A percentile compares a stretch with the other conserved stretches of the same genome.
phyloP scores from a whole-genome alignment of 2,329 filamentous ascomycete species.

The Colletotrichum camelliae region DNA sequence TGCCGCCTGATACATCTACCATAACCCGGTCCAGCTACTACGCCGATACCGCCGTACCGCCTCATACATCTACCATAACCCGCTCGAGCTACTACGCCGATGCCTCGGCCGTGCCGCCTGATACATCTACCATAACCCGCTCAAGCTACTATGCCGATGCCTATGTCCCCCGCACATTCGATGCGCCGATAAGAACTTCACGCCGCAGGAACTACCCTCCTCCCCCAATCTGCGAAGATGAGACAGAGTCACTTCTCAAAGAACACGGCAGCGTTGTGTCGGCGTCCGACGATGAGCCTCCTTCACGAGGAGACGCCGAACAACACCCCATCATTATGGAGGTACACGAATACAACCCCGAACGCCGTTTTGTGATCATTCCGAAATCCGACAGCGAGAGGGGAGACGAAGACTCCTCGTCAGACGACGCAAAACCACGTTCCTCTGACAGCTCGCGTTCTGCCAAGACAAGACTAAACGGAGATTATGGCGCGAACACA shows the following conservation, averaged over 20 bases:
- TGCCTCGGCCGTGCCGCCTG: background rate
- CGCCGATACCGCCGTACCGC: constrained; percentile 7
- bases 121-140: background rate
- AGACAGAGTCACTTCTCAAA: constrained; percentile 64
- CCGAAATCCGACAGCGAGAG: constrained; percentile 31
- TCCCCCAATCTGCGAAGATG: constrained; percentile 73
- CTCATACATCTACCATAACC: background rate
- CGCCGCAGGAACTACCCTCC: constrained; percentile 55
- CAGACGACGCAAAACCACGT: constrained; percentile 27
- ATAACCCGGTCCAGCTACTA: background rate
- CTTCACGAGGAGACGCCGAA: constrained; percentile 68
- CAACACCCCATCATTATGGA: constrained; percentile 72
- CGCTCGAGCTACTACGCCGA: constrained; percentile 3
- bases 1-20: background rate
- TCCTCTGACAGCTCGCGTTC: constrained; percentile 21
- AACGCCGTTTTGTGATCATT: constrained; percentile 70
- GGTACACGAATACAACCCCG: constrained; percentile 63
- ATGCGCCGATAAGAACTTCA: constrained; percentile 19
- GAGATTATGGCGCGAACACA: constrained; percentile 47
- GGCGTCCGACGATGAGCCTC: constrained; percentile 57
- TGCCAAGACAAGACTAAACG: constrained; percentile 5
- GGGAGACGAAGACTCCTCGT: constrained; percentile 20
- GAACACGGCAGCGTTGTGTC: constrained; percentile 53
- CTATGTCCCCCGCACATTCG: constrained; percentile 9
- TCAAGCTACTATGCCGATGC: background rate